Evolutionary conservation across 805 yeast species (phyloP).

Genomic region (Wickerhamomyces ciferrii): DNA sequence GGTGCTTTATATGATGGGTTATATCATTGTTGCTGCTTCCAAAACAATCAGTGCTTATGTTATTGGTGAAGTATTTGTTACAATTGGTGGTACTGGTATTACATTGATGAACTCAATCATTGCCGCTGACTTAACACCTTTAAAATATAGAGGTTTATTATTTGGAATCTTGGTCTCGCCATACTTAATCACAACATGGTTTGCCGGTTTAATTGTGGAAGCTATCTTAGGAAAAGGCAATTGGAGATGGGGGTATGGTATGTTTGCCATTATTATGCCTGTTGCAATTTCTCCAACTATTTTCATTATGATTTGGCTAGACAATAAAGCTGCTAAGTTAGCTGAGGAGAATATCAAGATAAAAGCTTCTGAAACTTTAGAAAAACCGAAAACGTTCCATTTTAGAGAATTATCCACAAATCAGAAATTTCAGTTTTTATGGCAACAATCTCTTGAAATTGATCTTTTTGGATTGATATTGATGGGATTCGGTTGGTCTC

Average conservation of each 20-base stretch:
- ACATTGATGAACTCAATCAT: conserved; percentile 26
- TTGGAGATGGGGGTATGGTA: conserved; percentile 49
- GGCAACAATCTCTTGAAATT: conserved; percentile 23
- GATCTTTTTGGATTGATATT: conserved; percentile 33
- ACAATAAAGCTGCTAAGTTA: conserved; percentile 22
- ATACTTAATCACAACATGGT: conserved; percentile 33
- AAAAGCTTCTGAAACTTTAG: too few relatives aligned
- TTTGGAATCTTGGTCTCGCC: conserved; percentile 31
- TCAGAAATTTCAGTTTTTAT: conserved; percentile 13
- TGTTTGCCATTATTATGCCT: conserved; percentile 40
- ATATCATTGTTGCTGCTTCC: conserved; percentile 28
- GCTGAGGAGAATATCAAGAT: not conserved
- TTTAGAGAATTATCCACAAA: conserved; percentile 3
- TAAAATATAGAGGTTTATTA: conserved; percentile 30
- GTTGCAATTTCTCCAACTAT: conserved; percentile 28
- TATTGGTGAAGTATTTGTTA: conserved; percentile 28
- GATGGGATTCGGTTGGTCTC: conserved; percentile 32
- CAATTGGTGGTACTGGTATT: conserved; percentile 30
- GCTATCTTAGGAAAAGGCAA: conserved; percentile 21
- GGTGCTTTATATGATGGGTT: conserved; percentile 27
- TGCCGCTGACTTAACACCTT: conserved; percentile 29
- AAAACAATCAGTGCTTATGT: conserved; percentile 27
- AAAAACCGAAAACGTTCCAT: too few relatives aligned
- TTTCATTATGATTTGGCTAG: conserved; percentile 22
- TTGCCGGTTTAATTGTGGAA: conserved; percentile 29